These are phyloP conservation scores for Hyphopichia khmerensis DNA, from an alignment of 1,139 yeast genomes.

Conservation along the genomic window DNA sequence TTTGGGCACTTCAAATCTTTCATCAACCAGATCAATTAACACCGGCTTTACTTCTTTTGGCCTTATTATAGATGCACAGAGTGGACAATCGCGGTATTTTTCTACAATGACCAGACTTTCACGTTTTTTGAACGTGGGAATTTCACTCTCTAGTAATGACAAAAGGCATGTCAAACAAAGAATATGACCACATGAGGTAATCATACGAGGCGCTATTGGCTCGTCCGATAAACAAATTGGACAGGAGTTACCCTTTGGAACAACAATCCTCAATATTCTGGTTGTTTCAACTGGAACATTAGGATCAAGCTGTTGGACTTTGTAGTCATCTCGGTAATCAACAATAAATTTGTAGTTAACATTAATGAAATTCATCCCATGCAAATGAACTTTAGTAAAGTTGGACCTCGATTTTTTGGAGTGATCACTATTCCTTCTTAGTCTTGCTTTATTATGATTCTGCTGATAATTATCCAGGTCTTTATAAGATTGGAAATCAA, in stretches of 20 bases:
- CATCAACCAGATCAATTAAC: conserved; percentile 53
- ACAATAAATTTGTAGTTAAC: conserved; percentile 84
- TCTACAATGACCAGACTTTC: conserved; percentile 42
- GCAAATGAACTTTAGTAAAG: conserved; percentile 37
- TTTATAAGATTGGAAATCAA: conserved; percentile 56
- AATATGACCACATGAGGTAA: conserved; percentile 85
- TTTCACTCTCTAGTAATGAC: conserved; percentile 64
- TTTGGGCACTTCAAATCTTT: conserved; percentile 58
- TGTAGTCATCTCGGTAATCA: conserved; percentile 56
- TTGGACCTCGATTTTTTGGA: conserved; percentile 3
- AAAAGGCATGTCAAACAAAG: conserved; percentile 82
- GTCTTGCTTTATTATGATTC: conserved; percentile 9
- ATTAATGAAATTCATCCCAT: conserved; percentile 76
- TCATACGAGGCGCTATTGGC: conserved; percentile 92
- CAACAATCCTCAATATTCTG: conserved; percentile 67
- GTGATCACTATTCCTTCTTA: conserved; percentile 6
- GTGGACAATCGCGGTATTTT: conserved; percentile 75
- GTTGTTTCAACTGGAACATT: conserved; percentile 66
- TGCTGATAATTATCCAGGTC: conserved; percentile 48
- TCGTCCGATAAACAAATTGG: conserved; percentile 88
- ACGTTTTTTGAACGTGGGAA: conserved; percentile 37
- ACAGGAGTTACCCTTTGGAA: conserved; percentile 74
- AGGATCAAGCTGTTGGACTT: conserved; percentile 64
- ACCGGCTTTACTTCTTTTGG: conserved; percentile 69
- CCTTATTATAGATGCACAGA: conserved; percentile 70